Percentiles rank a stretch among this genome's conserved stretches.
Conservation (phyloP, 108 stramenopile genomes). For the Stephanodiscus minutulus region DNA sequence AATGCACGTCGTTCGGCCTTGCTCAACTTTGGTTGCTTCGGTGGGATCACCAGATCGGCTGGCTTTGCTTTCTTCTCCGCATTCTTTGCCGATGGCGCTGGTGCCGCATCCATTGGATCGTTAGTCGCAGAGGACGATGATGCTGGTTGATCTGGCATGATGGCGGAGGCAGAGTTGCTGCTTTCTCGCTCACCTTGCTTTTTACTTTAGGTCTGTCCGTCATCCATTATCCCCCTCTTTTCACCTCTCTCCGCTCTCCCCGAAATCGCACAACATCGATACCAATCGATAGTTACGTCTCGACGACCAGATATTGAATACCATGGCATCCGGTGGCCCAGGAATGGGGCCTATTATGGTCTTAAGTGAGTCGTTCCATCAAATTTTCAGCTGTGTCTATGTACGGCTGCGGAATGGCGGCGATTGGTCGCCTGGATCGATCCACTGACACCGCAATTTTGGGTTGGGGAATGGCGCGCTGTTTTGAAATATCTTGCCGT, state of each 20-base stretch:
- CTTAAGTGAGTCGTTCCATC: constrained; percentile 74
- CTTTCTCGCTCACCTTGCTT: too few species aligned
- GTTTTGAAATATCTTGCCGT: not conserved
- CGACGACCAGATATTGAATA: constrained; percentile 1
- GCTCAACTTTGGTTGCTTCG: constrained; percentile 87
- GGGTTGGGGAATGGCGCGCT: not conserved
- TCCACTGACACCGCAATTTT: not conserved
- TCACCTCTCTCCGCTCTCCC: too few species aligned
- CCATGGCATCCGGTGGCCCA: constrained; percentile 35
- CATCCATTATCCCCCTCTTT: not conserved
- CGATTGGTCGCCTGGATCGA: not conserved
- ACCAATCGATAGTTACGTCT: too few species aligned
- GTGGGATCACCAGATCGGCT: constrained; percentile 69
- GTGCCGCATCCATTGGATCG: constrained; percentile 43
- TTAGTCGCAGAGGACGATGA: constrained; percentile 22
- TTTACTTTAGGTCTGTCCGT: not conserved
- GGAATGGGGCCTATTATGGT: constrained; percentile 83
- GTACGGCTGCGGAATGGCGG: not conserved
- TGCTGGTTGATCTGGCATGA: constrained; percentile 17
- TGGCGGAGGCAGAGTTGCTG: not conserved
- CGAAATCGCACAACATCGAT: not conserved
- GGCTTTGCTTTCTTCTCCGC: constrained; percentile 66
- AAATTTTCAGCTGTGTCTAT: not conserved
- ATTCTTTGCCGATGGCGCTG: constrained; percentile 43
- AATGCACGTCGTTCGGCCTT: constrained; percentile 94